Conservation (phyloP, 306 rosid genomes). For the Trichosanthes cucumerina region DNA sequence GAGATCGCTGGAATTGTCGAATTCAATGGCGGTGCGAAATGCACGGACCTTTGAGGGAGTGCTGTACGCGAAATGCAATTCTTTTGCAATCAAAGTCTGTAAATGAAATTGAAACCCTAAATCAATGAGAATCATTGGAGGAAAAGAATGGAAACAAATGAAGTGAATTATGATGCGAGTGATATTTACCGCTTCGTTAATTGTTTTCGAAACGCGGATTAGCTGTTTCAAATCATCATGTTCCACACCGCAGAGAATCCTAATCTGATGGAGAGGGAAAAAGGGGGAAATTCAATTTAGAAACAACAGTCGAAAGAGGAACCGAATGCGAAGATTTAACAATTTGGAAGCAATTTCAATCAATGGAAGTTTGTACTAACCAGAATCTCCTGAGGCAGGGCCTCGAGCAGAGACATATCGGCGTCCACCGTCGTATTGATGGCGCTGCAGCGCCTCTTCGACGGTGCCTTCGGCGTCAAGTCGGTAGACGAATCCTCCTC, state of each 20-base stretch:
- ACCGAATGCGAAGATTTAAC: background rate
- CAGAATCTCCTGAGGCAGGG: conserved; percentile 61
- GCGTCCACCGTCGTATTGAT: background rate
- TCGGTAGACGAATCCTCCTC: conserved; percentile 10
- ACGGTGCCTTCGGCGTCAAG: conserved; percentile 34
- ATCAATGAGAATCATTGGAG: conserved; percentile 4
- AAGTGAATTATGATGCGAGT: background rate
- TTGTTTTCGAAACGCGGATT: conserved; percentile 40
- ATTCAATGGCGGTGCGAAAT: conserved; percentile 20
- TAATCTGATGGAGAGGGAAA: conserved; percentile 26
- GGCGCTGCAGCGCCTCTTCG: conserved; percentile 38
- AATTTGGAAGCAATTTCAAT: background rate
- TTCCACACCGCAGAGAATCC: conserved; percentile 49
- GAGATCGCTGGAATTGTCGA: conserved; percentile 13
- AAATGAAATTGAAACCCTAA: conserved; percentile 7
- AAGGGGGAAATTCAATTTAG: background rate
- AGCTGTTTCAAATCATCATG: conserved; percentile 72
- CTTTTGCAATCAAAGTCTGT: conserved; percentile 46
- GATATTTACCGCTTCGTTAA: conserved; percentile 50
- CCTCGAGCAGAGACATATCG: conserved; percentile 35
- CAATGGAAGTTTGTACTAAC: conserved; percentile 24
- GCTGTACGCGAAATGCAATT: conserved; percentile 44
- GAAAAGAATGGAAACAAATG: background rate
- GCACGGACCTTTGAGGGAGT: conserved; percentile 52
- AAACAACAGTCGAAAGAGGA: background rate